These are phyloP conservation scores for Podospora pseudoanserina DNA, from an alignment of 495 filamentous ascomycete genomes.

Conservation along the genomic window DNA sequence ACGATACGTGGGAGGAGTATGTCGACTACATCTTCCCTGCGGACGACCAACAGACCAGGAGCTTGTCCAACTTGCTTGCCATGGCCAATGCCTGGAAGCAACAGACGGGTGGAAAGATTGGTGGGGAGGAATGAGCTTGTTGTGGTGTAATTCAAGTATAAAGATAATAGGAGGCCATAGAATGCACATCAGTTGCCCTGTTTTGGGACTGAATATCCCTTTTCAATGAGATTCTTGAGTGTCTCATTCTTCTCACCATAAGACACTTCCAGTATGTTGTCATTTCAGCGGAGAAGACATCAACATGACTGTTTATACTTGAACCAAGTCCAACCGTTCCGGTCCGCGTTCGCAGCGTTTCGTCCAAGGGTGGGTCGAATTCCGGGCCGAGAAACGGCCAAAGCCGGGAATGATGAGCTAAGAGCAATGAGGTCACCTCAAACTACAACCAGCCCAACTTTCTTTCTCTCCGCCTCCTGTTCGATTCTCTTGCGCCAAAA, in stretches of 20 bases:
- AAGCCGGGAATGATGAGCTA: conserved; percentile 6
- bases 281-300: too few relatives aligned
- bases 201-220: not conserved
- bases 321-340: too few relatives aligned
- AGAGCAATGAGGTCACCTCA: conserved; percentile 17
- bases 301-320: too few relatives aligned
- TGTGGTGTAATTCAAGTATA: not conserved
- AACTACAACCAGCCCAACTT: not conserved
- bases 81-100: conserved; percentile 91
- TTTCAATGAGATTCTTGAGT: not conserved
- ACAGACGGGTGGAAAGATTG: conserved; percentile 47
- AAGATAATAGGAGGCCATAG: not conserved
- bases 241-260: too few relatives aligned
- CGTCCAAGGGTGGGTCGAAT: not conserved
- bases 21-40: conserved; percentile 97
- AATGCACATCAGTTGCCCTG: not conserved
- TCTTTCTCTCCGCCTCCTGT: not conserved
- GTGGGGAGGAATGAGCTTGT: not conserved
- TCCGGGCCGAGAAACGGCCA: not conserved
- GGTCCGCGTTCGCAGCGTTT: not conserved
- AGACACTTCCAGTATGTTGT: too few relatives aligned
- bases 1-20: conserved; percentile 96
- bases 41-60: conserved; percentile 83
- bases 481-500: not conserved
- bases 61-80: conserved; percentile 75